Evolutionary conservation across 2,329 filamentous ascomycete species (phyloP).

Genomic region (Myriosclerotinia duriaeana): DNA sequence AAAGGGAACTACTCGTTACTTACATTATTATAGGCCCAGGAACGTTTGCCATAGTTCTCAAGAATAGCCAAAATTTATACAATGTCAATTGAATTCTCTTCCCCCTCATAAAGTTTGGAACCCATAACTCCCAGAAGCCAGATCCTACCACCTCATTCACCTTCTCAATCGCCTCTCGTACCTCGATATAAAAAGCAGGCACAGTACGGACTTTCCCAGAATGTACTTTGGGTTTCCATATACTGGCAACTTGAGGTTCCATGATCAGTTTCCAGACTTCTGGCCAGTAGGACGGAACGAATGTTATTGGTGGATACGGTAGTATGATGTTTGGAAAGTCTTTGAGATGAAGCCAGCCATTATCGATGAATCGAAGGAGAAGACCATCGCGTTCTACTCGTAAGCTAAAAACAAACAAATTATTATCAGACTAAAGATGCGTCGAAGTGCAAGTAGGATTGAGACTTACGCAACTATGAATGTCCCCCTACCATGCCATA

Average conservation of each 20-base stretch:
- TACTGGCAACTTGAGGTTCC: background rate
- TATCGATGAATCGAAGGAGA: constrained; percentile 1
- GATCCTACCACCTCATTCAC: background rate
- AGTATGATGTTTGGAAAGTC: background rate
- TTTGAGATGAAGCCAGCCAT: constrained; percentile 2
- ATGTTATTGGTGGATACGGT: background rate
- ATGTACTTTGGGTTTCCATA: background rate
- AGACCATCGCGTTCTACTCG: background rate
- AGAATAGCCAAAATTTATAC: constrained; percentile 12
- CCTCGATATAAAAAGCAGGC: background rate
- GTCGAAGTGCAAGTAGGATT: too few relatives aligned
- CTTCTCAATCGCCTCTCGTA: background rate
- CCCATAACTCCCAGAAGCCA: background rate
- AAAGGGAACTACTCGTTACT: background rate
- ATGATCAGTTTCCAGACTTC: background rate
- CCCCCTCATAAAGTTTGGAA: background rate
- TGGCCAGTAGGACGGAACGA: background rate
- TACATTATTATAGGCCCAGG: background rate
- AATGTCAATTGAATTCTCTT: background rate
- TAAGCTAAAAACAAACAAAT: background rate
- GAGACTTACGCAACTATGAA: constrained; percentile 6
- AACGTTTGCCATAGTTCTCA: background rate
- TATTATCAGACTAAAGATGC: background rate
- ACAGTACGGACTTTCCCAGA: background rate
- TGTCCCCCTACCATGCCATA: background rate